These are phyloP conservation scores for Ramaria rubella DNA, from an alignment of 768 basidiomycete species.

Conservation along the genomic window DNA sequence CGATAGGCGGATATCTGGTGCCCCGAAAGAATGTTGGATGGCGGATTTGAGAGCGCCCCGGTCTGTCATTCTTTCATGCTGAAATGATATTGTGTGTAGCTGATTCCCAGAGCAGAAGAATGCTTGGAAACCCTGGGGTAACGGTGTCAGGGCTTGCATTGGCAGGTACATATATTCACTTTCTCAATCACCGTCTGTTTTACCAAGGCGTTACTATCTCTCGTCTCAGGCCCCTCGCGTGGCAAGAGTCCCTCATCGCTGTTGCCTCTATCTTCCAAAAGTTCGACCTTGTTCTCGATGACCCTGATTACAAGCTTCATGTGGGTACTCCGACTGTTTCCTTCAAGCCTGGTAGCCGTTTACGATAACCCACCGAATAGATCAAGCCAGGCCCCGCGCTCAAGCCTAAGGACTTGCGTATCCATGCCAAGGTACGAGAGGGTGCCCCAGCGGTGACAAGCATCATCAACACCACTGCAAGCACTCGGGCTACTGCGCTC, in stretches of 20 bases:
- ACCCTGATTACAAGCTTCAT: constrained; percentile 38
- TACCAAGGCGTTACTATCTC: constrained; percentile 17
- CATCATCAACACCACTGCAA: constrained; percentile 11
- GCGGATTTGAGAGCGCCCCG: constrained; percentile 41
- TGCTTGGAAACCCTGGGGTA: constrained; percentile 35
- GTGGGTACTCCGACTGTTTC: background rate
- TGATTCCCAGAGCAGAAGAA: constrained; percentile 26
- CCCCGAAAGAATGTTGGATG: constrained; percentile 44
- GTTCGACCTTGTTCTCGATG: constrained; percentile 38
- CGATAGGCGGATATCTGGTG: constrained; percentile 31
- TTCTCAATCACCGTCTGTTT: constrained; percentile 21
- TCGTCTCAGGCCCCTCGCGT: constrained; percentile 40
- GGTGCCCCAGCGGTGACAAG: constrained; percentile 2
- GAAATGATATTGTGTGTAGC: background rate
- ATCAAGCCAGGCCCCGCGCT: constrained; percentile 31
- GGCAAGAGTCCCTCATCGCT: constrained; percentile 40
- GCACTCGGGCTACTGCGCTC: no score
- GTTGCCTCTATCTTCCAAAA: constrained; percentile 37
- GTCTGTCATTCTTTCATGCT: constrained; percentile 19
- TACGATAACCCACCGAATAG: background rate
- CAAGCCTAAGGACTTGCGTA: constrained; percentile 38
- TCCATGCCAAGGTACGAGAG: constrained; percentile 34
- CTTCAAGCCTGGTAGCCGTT: background rate
- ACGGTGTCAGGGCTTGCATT: constrained; percentile 22
- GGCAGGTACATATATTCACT: background rate